These are phyloP conservation scores for Elasticomyces elasticus DNA, from an alignment of 495 filamentous ascomycete genomes.

Conservation along the genomic window DNA sequence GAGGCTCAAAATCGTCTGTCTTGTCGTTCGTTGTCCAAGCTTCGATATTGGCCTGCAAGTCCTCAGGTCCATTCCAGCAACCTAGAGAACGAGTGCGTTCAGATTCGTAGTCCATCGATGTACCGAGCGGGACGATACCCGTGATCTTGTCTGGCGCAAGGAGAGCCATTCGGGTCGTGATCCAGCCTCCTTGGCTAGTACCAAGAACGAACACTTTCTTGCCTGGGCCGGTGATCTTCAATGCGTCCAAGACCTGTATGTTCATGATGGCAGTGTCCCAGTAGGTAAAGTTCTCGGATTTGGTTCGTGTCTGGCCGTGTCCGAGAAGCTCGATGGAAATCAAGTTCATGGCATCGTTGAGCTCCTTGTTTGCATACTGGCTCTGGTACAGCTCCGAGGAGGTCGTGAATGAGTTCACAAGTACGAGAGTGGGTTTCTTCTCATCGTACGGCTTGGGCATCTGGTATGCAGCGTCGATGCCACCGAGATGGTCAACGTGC, in stretches of 20 bases:
- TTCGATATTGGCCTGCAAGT: constrained; percentile 36
- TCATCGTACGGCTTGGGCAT: constrained; percentile 39
- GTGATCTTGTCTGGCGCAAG: constrained; percentile 50
- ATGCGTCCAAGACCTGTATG: constrained; percentile 40
- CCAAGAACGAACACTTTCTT: constrained; percentile 48
- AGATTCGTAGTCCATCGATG: constrained; percentile 55
- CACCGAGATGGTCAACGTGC: constrained; percentile 45
- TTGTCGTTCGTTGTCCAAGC: constrained; percentile 37
- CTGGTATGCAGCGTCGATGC: constrained; percentile 45
- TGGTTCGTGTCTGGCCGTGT: constrained; percentile 40
- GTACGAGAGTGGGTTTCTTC: constrained; percentile 47
- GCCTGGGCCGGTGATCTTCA: constrained; percentile 35
- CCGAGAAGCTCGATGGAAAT: constrained; percentile 44
- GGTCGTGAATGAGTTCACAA: constrained; percentile 52
- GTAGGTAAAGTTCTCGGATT: constrained; percentile 39
- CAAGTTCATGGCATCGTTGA: constrained; percentile 41
- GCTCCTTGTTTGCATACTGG: constrained; percentile 38
- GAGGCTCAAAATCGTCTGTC: constrained; percentile 45
- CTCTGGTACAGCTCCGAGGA: constrained; percentile 42
- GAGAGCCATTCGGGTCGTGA: constrained; percentile 49
- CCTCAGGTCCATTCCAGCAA: constrained; percentile 47
- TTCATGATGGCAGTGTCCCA: constrained; percentile 46
- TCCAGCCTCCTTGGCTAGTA: constrained; percentile 56
- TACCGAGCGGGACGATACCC: constrained; percentile 52
- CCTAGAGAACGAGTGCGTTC: constrained; percentile 40